Base-by-base conservation (phyloP, 2,329 filamentous ascomycete genomes). In the Xylaria sp. region DNA sequence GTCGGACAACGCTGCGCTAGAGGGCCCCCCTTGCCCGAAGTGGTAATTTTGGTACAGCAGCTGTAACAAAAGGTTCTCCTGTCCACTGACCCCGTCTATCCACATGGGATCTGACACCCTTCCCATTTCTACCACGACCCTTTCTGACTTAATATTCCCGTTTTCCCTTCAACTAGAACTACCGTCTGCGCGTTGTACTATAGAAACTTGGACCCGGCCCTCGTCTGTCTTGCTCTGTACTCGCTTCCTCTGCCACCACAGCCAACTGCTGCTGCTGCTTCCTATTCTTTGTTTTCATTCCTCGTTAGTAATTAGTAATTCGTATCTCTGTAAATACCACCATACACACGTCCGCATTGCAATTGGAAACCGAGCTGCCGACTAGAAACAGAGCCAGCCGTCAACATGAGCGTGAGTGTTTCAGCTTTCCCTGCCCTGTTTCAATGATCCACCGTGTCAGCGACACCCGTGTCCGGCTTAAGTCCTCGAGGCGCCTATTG, bases 351-450 rank as follows among this genome's bases (percentile, higher is more conserved):
- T 44, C 28, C 46, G 15, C 46, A 20, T 59, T 17, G 40, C 13
- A 42, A 20, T 33, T 44, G 38, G 31, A 42, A 61, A 53, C 56
- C 20, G 49, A 59, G 59, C 59, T 57, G 23, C 60, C 6, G 40
- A 42, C 15, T 23, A 40, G 61, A 69, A 65, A 59, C 57, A 53
- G 40, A 49, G n/a, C 61, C 38, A 65, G 36, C 36, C 59, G 59
- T 33, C 77, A 84, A 77, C 72, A 86, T 86, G 84, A 85, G 83
- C 80, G 84, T 86, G 78, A 82, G 84, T 84, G 78, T 80, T 78
- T 80, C 73, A 77, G 67, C 71, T 54, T 66, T 20, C 59, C 70
- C 71, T 72, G 57, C 64, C 72, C 63, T 70, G 75, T 77, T 75
- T 76, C 74, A 74, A 73, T 69, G 42, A 57, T 72, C 69, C 65